Conservation (phyloP, 257 asterid genomes). For the Gynochthodes officinalis region DNA sequence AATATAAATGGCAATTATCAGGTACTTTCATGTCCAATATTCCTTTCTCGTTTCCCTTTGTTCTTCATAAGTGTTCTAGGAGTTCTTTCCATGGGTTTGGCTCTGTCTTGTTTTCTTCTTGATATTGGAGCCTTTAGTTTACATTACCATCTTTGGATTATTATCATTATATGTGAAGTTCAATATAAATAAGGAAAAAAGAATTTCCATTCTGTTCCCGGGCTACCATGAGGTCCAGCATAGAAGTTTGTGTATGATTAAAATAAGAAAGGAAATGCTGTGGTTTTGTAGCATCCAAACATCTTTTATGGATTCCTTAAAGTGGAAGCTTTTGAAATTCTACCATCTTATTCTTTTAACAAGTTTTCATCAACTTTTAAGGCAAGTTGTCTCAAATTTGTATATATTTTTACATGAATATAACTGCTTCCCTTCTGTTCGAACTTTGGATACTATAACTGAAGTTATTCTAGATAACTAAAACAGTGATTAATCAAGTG, state of each 20-base stretch:
- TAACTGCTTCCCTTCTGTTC: too few relatives aligned
- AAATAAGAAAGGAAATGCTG: not conserved
- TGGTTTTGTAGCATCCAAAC: not conserved
- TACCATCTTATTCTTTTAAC: not conserved
- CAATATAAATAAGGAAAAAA: not conserved
- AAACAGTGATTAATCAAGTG: not conserved
- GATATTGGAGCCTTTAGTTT: not conserved
- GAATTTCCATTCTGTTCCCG: not conserved
- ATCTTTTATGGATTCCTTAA: conserved; percentile 1
- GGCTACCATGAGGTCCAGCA: not conserved
- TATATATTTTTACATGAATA: too few relatives aligned
- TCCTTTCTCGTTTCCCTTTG: not conserved
- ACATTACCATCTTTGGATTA: not conserved
- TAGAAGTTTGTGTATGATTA: conserved; percentile 1
- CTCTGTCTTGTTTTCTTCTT: not conserved
- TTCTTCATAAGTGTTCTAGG: not conserved
- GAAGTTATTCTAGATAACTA: not conserved
- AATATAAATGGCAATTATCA: not conserved
- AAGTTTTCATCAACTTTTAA: not conserved
- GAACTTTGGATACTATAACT: not conserved
- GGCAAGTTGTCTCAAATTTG: not conserved
- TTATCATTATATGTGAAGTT: too few relatives aligned
- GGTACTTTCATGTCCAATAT: not conserved
- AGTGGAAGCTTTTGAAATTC: conserved; percentile 9
- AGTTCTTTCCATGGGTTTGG: conserved; percentile 1